These are phyloP conservation scores for Ceriops decandra DNA, from an alignment of 345 rosid species.

Conservation along the genomic window DNA sequence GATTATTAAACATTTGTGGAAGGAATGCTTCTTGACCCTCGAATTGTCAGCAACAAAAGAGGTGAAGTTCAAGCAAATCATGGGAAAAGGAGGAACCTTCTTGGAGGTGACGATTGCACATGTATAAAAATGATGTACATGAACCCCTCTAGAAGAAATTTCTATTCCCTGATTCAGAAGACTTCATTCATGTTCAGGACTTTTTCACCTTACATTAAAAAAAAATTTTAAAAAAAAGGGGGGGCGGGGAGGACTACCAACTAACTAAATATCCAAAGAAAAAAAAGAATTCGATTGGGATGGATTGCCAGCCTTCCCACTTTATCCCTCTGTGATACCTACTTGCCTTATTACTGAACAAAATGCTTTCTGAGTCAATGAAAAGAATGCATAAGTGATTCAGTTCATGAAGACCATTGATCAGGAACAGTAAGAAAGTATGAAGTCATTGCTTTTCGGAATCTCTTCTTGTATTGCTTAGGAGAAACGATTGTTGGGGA, in stretches of 20 bases:
- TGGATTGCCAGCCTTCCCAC: slow-evolving; percentile 10
- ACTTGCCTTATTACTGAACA: slow-evolving; percentile 35
- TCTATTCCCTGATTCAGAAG: slow-evolving; percentile 20
- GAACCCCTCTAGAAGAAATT: slow-evolving; percentile 20
- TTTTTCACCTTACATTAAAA: slow-evolving; percentile 13
- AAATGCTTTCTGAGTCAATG: slow-evolving; percentile 29
- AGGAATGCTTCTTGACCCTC: too few species aligned
- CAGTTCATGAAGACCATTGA: slow-evolving; percentile 72
- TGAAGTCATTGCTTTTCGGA: slow-evolving; percentile 89
- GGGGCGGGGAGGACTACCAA: not conserved
- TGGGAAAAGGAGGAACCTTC: not conserved
- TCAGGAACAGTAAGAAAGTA: slow-evolving; percentile 92
- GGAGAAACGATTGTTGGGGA: slow-evolving; percentile 91
- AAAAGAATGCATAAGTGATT: slow-evolving; percentile 18
- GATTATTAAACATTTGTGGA: too few species aligned
- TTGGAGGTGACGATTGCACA: slow-evolving; percentile 22
- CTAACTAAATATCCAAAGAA: not conserved
- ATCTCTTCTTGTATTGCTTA: slow-evolving; percentile 85
- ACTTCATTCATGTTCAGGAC: slow-evolving; percentile 12
- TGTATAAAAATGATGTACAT: slow-evolving; percentile 24
- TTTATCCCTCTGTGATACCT: slow-evolving; percentile 19
- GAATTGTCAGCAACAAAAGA: too few species aligned
- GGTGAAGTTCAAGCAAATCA: not conserved
- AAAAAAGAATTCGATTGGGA: not conserved
- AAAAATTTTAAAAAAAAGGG: not conserved